These are phyloP conservation scores for Rubia balearica DNA, from an alignment of 305 asterid genomes.

Conservation along the genomic window DNA sequence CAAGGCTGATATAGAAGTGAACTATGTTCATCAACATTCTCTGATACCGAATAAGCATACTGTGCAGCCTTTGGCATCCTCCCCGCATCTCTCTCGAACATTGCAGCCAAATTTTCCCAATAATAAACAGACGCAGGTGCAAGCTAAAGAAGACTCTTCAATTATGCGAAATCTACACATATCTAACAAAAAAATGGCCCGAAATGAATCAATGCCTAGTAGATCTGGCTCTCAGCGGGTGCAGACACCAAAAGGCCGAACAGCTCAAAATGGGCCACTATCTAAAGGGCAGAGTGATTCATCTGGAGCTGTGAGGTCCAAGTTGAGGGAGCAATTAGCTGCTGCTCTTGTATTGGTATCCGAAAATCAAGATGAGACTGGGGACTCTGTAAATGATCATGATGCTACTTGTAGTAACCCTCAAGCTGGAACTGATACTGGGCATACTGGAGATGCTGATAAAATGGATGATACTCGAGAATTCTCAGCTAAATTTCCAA, in stretches of 20 bases:
- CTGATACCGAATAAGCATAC: constrained; percentile 46
- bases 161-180: constrained; percentile 25
- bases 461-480: constrained; percentile 31
- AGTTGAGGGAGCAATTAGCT: constrained; percentile 89
- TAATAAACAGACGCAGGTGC: constrained; percentile 34
- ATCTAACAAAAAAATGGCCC: constrained; percentile 41
- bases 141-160: constrained; percentile 36
- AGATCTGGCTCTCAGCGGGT: constrained; percentile 56
- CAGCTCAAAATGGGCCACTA: constrained; percentile 37
- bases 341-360: constrained; percentile 61
- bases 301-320: constrained; percentile 71
- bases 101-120: constrained; percentile 31
- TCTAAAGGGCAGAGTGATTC: constrained; percentile 53
- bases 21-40: constrained; percentile 34
- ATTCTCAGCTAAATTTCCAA: constrained; percentile 32
- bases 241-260: constrained; percentile 55
- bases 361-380: constrained; percentile 32
- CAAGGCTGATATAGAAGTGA: constrained; percentile 60
- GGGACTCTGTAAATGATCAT: constrained; percentile 31
- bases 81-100: constrained; percentile 26
- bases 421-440: constrained; percentile 28
- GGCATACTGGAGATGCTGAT: constrained; percentile 30
- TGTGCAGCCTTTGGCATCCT: constrained; percentile 35
- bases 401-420: constrained; percentile 15
- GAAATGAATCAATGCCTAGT: constrained; percentile 52